Base-by-base conservation (phyloP, 208 protist genomes). In the Crithidia brevicula region DNA sequence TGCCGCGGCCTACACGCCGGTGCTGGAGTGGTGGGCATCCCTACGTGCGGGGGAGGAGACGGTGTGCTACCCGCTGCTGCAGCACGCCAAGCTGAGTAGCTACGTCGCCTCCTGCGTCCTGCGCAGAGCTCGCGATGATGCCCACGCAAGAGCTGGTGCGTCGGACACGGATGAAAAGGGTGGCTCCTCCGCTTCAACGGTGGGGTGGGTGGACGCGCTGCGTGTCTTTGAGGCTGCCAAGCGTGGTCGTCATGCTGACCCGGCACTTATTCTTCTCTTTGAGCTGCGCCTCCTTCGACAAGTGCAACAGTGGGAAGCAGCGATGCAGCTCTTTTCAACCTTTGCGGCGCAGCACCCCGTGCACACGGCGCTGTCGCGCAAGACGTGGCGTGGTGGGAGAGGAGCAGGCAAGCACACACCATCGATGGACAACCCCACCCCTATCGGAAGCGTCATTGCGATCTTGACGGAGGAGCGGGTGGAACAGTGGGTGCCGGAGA, bases 71-170 rank as follows among this genome's bases (percentile, higher is more conserved):
- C 54, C 65, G 11, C 69, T 89, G 30, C 67, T 74, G 30, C 31
- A 25, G 11, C 74, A 90, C 70, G 61, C 85, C 9, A 84, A 83
- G 49, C 73, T 90, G 9, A 78, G 85, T 67, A 90, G 81, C 69
- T 83, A 86, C 54, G 79, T 90, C 45, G 85, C 81, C 45, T 72
- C 72, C 36, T 90, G 81, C 56, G 61, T 82, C 42, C 63, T 83
- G 49, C 51, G 49, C 6, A 5, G 47, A 22, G 36, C 43, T 42
- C 20, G 15, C 42, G 31, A 47, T 25, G n/a, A n/a, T n/a, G n/a
- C n/a, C n/a, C n/a, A n/a, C n/a, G n/a, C n/a, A n/a, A n/a, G n/a
- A n/a, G n/a, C n/a, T n/a, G n/a, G n/a, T n/a, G n/a, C n/a, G n/a
- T n/a, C n/a, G n/a, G n/a, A 52, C n/a, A 1, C 25, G n/a, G 1